These are phyloP conservation scores for Penicillium sp. DNA, from an alignment of 2,329 filamentous ascomycete genomes.

Conservation along the genomic window DNA sequence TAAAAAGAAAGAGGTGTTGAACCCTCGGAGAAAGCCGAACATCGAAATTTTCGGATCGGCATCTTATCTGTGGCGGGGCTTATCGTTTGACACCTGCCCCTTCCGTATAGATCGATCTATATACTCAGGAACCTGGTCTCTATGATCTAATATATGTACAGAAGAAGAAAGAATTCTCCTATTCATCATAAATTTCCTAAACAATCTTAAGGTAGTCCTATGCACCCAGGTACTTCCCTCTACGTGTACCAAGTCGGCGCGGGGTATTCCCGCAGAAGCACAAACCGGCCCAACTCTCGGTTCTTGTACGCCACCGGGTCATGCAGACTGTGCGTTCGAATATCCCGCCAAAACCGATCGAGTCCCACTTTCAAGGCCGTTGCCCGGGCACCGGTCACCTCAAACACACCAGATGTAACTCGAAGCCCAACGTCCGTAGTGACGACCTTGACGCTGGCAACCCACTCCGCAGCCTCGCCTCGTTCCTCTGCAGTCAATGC, in stretches of 20 bases:
- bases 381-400: constrained; percentile 61
- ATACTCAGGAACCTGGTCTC: not conserved
- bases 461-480: constrained; percentile 63
- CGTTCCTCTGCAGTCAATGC: constrained; percentile 54
- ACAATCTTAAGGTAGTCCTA: no score
- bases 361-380: constrained; percentile 61
- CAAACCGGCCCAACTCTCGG: constrained; percentile 60
- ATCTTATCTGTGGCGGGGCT: constrained; percentile 1
- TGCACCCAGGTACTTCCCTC: not conserved
- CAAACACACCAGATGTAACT: constrained; percentile 64
- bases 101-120: not conserved
- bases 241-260: constrained; percentile 64
- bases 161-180: not conserved
- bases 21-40: not conserved
- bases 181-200: not conserved
- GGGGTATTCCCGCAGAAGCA: constrained; percentile 58
- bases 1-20: not conserved
- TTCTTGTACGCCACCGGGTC: constrained; percentile 70
- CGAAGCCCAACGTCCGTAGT: constrained; percentile 61
- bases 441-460: constrained; percentile 64
- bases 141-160: not conserved
- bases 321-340: constrained; percentile 66
- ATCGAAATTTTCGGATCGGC: not conserved
- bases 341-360: constrained; percentile 66
- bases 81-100: not conserved